Conservation (phyloP, 2,329 filamentous ascomycete genomes). For the Fusarium torreyae region DNA sequence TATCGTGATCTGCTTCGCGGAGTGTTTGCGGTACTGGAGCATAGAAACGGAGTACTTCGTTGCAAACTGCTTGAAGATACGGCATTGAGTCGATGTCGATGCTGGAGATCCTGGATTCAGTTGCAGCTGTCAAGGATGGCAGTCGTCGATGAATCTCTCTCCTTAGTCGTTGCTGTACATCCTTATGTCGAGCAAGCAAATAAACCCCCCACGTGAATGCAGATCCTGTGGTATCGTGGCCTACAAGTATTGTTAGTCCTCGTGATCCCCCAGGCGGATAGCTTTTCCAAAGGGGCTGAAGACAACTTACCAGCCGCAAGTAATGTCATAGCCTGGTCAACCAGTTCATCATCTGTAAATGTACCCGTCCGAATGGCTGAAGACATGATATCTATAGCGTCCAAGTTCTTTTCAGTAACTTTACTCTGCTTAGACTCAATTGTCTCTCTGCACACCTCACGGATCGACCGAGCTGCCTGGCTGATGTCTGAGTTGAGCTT, state of each 20-base stretch:
- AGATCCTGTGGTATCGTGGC: slow-evolving; percentile 84
- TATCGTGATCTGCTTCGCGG: slow-evolving; percentile 75
- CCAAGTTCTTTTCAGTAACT: slow-evolving; percentile 61
- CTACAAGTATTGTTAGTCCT: slow-evolving; percentile 60
- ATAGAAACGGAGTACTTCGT: slow-evolving; percentile 81
- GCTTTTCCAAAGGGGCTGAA: not conserved
- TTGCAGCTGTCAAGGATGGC: slow-evolving; percentile 60
- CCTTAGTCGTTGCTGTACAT: slow-evolving; percentile 77
- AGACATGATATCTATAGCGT: slow-evolving; percentile 81
- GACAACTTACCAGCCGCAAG: slow-evolving; percentile 63
- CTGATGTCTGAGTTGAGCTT: slow-evolving; percentile 78
- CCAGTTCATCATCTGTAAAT: slow-evolving; percentile 82
- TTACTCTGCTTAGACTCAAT: slow-evolving; percentile 77
- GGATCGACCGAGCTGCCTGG: slow-evolving; percentile 70
- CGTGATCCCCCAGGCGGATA: too few relatives aligned
- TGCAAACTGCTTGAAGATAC: slow-evolving; percentile 84
- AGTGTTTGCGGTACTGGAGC: slow-evolving; percentile 79
- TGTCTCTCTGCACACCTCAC: slow-evolving; percentile 75
- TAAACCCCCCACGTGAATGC: slow-evolving; percentile 82
- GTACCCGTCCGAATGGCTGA: slow-evolving; percentile 82
- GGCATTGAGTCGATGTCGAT: slow-evolving; percentile 78
- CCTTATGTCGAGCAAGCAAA: slow-evolving; percentile 74
- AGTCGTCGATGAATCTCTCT: slow-evolving; percentile 76
- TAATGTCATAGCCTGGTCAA: slow-evolving; percentile 92
- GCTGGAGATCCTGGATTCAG: slow-evolving; percentile 53